Evolutionary conservation across 768 basidiomycete genomes (phyloP), one percentile per base, ranked within the genome.

Genomic region (Naganishia vaughanmartiniae): DNA sequence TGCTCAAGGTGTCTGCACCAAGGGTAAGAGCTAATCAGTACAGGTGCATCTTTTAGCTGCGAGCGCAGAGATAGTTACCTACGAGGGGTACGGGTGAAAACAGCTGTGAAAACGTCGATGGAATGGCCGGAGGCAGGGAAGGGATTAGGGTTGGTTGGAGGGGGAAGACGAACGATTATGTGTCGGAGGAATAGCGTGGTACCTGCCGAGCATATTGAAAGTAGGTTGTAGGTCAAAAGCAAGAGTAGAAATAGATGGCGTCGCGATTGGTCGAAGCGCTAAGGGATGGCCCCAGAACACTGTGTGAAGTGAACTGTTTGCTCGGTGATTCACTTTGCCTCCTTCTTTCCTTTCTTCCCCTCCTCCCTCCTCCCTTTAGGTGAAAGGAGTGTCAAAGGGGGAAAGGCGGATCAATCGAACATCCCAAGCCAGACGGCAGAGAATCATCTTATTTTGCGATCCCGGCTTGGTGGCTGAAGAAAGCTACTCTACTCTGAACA

Each of bases 271-370:
- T 26, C 6, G 12, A 42, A 26, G 60, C 60, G 60, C 60, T 63
- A 63, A 42, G 19, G 57, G 39, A 21, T 63, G 24, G 33, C 39
- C 30, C 60, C 60, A 63, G 60, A 63, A 63, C 60, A 45, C 42
- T 63, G 36, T 39, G 26, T n/a, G 19, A 26, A 1, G n/a, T 26
- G 21, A 51, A 51, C 48, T 4, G 3, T 51, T 51, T 24, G 60
- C 42, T 58, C 57, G 57, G 57, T 24, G 57, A 36, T 58, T 58
- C 34, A 21, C 11, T 58, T 58, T 58, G 34, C 57, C 39, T 39
- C 15, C 42, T 7, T 51, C 26, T 24, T 46, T 63, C 15, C 42
- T 2, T 63, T 58, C 57, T 24, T 33, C 57, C 57, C n/a, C 57
- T 58, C 10, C 21, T 51, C 48, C 48, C n/a, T 51, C 24, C 12